Evolutionary conservation across 495 filamentous ascomycete species (phyloP).

Genomic region (Tuber indicum): DNA sequence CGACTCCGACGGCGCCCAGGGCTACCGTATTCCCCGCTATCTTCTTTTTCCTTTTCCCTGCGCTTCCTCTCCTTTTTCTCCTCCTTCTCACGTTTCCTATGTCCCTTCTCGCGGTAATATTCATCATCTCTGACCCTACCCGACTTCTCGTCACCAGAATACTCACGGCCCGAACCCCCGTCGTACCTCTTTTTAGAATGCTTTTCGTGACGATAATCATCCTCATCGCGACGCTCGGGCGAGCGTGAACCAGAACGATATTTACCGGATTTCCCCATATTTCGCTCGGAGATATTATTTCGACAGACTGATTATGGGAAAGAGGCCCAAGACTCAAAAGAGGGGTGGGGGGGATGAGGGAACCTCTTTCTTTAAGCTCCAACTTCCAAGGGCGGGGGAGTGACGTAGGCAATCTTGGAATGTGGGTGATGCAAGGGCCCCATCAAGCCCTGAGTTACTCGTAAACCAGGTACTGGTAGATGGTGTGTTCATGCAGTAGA

Average conservation of each 20-base stretch:
- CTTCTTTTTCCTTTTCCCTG: constrained; percentile 11
- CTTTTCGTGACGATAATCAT: constrained; percentile 2
- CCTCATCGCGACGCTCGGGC: constrained; percentile 17
- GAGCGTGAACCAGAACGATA: constrained; percentile 19
- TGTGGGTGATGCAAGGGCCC: neutral
- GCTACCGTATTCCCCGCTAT: constrained; percentile 6
- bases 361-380: neutral
- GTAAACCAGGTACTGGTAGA: no score
- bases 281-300: neutral
- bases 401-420: neutral
- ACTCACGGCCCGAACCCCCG: constrained; percentile 7
- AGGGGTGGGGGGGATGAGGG: neutral
- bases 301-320: neutral
- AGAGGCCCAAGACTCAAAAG: neutral
- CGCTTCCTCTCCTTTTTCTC: constrained; percentile 23
- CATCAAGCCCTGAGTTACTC: neutral
- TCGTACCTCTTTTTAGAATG: constrained; percentile 18
- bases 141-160: constrained; percentile 11
- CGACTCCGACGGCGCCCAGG: constrained; percentile 4
- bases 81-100: constrained; percentile 20
- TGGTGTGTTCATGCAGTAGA: no score
- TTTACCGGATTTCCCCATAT: constrained; percentile 30
- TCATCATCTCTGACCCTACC: constrained; percentile 2
- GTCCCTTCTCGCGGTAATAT: constrained; percentile 22
- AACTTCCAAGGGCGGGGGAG: neutral